Evolutionary conservation across 768 basidiomycete genomes (phyloP).

Genomic region (Auricularia sp.): DNA sequence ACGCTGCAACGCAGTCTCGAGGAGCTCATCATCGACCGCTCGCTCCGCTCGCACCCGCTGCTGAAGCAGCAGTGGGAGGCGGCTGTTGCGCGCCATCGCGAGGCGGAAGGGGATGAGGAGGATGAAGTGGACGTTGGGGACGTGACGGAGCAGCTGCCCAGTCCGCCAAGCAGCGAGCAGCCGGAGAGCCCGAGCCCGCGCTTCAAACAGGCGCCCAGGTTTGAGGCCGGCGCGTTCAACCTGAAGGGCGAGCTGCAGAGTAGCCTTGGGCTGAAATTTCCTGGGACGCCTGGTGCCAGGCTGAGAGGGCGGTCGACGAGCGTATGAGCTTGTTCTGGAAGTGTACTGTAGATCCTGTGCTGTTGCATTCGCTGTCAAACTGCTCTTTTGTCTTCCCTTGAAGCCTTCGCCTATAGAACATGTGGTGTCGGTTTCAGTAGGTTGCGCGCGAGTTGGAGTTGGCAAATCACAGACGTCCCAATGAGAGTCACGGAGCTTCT

Average conservation of each 20-base stretch:
- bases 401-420: too few relatives aligned
- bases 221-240: neutral
- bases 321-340: neutral
- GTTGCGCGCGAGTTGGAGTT: too few relatives aligned
- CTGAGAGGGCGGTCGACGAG: neutral
- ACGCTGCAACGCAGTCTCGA: neutral
- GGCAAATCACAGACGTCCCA: too few relatives aligned
- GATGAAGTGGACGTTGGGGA: neutral
- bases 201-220: neutral
- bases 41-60: neutral
- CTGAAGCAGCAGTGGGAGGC: neutral
- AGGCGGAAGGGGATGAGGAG: neutral
- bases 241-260: neutral
- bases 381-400: too few relatives aligned
- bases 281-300: neutral
- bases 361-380: too few relatives aligned
- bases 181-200: neutral
- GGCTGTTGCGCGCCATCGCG: neutral
- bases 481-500: too few relatives aligned
- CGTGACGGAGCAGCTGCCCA: neutral
- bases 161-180: constrained; percentile 1
- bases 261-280: neutral
- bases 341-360: neutral
- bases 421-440: too few relatives aligned
- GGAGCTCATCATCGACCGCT: neutral